A percentile compares a stretch with the other conserved stretches of the same genome.
These are phyloP conservation scores for Irpex sp. DNA, from an alignment of 1,284 basidiomycete species.

Conservation along the genomic window DNA sequence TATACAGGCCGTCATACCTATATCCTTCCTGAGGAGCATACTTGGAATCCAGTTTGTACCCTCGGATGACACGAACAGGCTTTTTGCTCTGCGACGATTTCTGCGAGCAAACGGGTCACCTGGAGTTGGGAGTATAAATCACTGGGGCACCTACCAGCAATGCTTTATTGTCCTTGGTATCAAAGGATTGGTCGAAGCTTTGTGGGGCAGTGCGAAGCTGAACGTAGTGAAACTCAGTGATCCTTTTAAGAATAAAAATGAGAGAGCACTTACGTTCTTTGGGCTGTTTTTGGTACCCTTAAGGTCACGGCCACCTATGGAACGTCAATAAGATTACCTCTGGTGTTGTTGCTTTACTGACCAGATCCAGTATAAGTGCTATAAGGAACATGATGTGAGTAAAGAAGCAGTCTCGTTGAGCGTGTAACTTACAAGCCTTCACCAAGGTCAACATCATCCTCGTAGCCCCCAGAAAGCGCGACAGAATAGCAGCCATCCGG, in stretches of 20 bases:
- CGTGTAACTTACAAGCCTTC: slow-evolving; percentile 65
- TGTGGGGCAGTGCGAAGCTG: slow-evolving; percentile 84
- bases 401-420: background rate
- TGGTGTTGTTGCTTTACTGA: slow-evolving; percentile 15
- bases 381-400: background rate
- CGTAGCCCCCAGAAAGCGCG: slow-evolving; percentile 80
- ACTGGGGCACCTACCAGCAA: slow-evolving; percentile 47
- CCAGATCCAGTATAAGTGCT: slow-evolving; percentile 79
- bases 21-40: slow-evolving; percentile 78
- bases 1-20: slow-evolving; percentile 83
- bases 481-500: slow-evolving; percentile 72
- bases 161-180: slow-evolving; percentile 65
- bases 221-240: background rate
- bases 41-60: slow-evolving; percentile 67
- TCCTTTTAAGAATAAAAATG: background rate
- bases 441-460: slow-evolving; percentile 80
- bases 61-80: slow-evolving; percentile 80
- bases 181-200: slow-evolving; percentile 75
- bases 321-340: slow-evolving; percentile 1
- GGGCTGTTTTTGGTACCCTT: slow-evolving; percentile 74
- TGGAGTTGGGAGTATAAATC: background rate
- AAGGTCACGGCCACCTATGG: slow-evolving; percentile 71
- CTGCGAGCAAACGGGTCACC: slow-evolving; percentile 30
- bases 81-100: slow-evolving; percentile 67
- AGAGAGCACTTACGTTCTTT: slow-evolving; percentile 57